These are phyloP conservation scores for Plenodomus tracheiphilus DNA, from an alignment of 2,329 filamentous ascomycete genomes.

Conservation along the genomic window DNA sequence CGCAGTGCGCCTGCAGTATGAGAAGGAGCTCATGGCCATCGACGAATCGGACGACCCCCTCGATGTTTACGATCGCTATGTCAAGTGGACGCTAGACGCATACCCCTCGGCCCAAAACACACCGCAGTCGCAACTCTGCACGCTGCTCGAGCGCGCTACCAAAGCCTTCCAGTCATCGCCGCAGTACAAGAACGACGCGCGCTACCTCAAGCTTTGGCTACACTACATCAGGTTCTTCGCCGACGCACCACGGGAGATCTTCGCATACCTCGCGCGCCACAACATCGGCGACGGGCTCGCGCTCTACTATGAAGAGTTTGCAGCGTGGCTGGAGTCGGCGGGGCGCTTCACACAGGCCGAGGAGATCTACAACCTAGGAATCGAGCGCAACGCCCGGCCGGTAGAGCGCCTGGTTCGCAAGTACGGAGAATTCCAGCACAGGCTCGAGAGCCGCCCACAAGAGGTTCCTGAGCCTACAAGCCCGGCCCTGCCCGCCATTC, in stretches of 20 bases:
- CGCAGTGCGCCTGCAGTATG: slow-evolving; percentile 78
- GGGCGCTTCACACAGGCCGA: slow-evolving; percentile 88
- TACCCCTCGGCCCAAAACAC: slow-evolving; percentile 95
- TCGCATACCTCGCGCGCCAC: slow-evolving; percentile 87
- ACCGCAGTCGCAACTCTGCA: slow-evolving; percentile 84
- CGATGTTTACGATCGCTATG: slow-evolving; percentile 93
- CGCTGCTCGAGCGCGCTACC: slow-evolving; percentile 88
- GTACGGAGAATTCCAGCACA: slow-evolving; percentile 86
- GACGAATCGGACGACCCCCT: slow-evolving; percentile 92
- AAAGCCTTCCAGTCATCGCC: slow-evolving; percentile 81
- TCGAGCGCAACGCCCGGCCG: slow-evolving; percentile 85
- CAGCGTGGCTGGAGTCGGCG: slow-evolving; percentile 84
- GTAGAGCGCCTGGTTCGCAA: slow-evolving; percentile 81
- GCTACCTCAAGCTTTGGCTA: slow-evolving; percentile 92
- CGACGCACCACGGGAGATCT: slow-evolving; percentile 90
- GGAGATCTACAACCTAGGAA: slow-evolving; percentile 87
- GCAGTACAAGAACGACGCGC: slow-evolving; percentile 93
- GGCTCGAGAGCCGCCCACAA: slow-evolving; percentile 69
- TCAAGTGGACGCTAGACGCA: slow-evolving; percentile 93
- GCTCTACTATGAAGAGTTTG: slow-evolving; percentile 96
- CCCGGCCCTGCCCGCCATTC: slow-evolving; percentile 80
- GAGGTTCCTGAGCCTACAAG: slow-evolving; percentile 71
- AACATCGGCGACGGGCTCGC: slow-evolving; percentile 84
- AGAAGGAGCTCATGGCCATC: slow-evolving; percentile 76
- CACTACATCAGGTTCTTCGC: slow-evolving; percentile 92